Percentiles rank a stretch among this genome's conserved stretches.
Conservation (phyloP, 2,329 filamentous ascomycete genomes). For the Mycosphaerella arachidis region DNA sequence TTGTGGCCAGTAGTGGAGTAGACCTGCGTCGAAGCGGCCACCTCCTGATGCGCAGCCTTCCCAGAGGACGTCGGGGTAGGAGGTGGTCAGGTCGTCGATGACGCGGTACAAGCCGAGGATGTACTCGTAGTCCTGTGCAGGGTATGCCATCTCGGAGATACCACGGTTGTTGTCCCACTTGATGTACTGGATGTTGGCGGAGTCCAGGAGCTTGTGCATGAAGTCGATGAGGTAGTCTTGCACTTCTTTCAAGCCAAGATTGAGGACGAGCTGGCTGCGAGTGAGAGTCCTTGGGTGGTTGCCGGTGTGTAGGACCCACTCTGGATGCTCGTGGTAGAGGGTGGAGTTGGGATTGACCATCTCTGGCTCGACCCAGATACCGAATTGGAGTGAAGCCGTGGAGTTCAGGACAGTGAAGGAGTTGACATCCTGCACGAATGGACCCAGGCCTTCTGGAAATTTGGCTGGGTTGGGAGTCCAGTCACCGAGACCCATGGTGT, state of each 20-base stretch:
- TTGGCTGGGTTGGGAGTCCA: slow-evolving; percentile 56
- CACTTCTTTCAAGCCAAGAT: slow-evolving; percentile 57
- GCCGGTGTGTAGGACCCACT: slow-evolving; percentile 59
- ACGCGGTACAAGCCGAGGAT: slow-evolving; percentile 62
- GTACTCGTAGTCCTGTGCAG: slow-evolving; percentile 54
- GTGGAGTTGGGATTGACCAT: slow-evolving; percentile 62
- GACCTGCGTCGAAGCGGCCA: slow-evolving; percentile 59
- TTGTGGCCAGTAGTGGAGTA: slow-evolving; percentile 62
- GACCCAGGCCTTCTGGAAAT: slow-evolving; percentile 55
- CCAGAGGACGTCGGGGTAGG: slow-evolving; percentile 60
- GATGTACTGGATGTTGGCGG: slow-evolving; percentile 54
- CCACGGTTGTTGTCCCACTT: slow-evolving; percentile 67
- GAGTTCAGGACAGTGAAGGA: slow-evolving; percentile 47
- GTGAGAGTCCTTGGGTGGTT: slow-evolving; percentile 53
- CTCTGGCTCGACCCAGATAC: slow-evolving; percentile 64
- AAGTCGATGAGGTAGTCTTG: slow-evolving; percentile 59
- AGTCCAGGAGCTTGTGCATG: slow-evolving; percentile 52
- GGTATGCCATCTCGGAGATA: slow-evolving; percentile 56
- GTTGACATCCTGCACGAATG: slow-evolving; percentile 51
- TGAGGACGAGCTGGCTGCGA: slow-evolving; percentile 58
- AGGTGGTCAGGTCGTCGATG: slow-evolving; percentile 55
- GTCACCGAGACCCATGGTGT: slow-evolving; percentile 58
- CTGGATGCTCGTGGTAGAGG: slow-evolving; percentile 58
- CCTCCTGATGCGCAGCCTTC: slow-evolving; percentile 64
- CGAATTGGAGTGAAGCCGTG: slow-evolving; percentile 52